phyloP scores from a whole-genome alignment of 495 filamentous ascomycete species.

The Articulospora tetracladia region DNA sequence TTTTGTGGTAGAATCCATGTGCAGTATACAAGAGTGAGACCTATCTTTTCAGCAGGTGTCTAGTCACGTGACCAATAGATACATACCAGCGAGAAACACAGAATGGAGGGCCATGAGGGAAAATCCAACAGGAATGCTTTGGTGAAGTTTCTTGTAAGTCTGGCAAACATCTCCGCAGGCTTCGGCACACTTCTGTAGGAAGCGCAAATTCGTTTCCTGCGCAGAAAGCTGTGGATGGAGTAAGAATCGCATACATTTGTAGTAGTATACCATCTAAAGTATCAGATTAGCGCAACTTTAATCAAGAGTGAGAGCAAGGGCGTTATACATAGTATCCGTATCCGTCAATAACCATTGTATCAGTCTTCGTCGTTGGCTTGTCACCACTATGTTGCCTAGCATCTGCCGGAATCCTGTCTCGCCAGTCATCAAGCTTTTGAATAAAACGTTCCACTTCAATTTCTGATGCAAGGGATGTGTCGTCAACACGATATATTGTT shows the following conservation, averaged over 20 bases:
- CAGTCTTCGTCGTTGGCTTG: constrained; percentile 5
- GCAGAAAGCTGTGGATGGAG: constrained; percentile 8
- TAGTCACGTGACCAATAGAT: neutral
- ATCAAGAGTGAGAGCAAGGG: neutral
- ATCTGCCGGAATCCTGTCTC: constrained; percentile 2
- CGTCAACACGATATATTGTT: constrained; percentile 7
- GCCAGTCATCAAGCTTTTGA: constrained; percentile 3
- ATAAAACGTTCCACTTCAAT: constrained; percentile 5
- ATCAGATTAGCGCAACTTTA: neutral
- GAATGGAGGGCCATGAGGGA: constrained; percentile 24
- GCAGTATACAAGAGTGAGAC: constrained; percentile 24
- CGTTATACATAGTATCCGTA: constrained; percentile 7
- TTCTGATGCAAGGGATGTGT: neutral
- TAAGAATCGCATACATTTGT: constrained; percentile 2
- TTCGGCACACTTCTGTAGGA: constrained; percentile 15
- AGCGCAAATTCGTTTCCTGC: constrained; percentile 1
- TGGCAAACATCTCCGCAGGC: constrained; percentile 24
- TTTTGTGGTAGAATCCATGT: constrained; percentile 16
- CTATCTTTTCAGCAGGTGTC: neutral
- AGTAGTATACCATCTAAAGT: constrained; percentile 4
- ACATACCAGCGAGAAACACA: constrained; percentile 18
- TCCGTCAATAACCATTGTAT: constrained; percentile 5
- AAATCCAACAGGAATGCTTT: constrained; percentile 17
- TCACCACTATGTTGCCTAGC: constrained; percentile 5
- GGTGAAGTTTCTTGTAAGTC: constrained; percentile 23